Base-by-base conservation (phyloP, 306 rosid species). In the Rosa lucieae region DNA sequence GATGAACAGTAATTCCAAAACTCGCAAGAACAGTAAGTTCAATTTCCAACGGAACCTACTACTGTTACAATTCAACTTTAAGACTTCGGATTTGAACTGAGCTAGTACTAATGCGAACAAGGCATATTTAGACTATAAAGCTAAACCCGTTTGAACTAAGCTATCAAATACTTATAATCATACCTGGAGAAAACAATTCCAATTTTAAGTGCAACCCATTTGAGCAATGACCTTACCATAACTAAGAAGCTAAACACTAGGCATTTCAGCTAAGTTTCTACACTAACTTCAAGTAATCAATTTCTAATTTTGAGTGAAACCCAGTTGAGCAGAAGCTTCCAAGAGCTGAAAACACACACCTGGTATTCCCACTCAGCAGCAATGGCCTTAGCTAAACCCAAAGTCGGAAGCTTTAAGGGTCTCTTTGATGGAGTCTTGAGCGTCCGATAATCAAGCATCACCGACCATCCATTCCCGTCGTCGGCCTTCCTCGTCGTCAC, bases 291-390 rank as follows among this genome's bases (percentile, higher is more conserved):
- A 62, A 47, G 21, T 3, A 35, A 29, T 46, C 48, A 63, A 76
- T 26, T 62, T 47, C 56, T 1, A 66, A 71, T 71, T 11, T 46
- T 35, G 23, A 35, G 8, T 52, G 35, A 55, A 29, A 75, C 53
- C 61, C 61, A 53, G 4, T 74, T 8, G 23, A 80, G 21, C 32
- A 15, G 3, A 58, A 73, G 51, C 44, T 79, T 18, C 32, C 7
- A 5, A 43, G 8, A 6, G 8, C 46, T 43, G 11, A 52, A 71
- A 48, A 43, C 13, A 21, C 78, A 63, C 51, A 91, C 99, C 90
- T 95, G 99, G 79, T 91, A 95, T 51, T 93, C 97, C 99, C 99
- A 95, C 84, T 95, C 98, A 39, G 96, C 89, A 76, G 89, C 91
- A 58, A 95, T 88, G 74, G 98, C 99, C 58, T 91, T 93, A 0